Base-by-base conservation (phyloP, 2,329 filamentous ascomycete species). In the Arthrocladium fulminans region DNA sequence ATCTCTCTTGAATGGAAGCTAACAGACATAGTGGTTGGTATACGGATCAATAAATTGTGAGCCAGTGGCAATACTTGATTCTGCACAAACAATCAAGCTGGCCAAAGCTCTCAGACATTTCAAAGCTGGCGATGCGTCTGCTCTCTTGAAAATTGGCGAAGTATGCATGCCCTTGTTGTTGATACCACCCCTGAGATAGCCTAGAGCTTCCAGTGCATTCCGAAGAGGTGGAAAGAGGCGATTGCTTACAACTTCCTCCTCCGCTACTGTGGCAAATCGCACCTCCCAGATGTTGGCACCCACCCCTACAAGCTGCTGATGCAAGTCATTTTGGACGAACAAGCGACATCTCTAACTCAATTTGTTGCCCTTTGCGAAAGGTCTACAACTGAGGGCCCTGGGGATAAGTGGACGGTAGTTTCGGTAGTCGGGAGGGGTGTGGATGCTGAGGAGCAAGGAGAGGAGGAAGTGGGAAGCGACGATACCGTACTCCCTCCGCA, bases 1-100 rank as follows among this genome's bases (percentile, higher is more conserved):
- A 12, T 12, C 6, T 20, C 4, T 20, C n/a, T 6, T 22, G 15
- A 12, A 17, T 7, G 10, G 22, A 40, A 40, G 15, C 42, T 35
- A 35, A 45, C 19, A 23, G 17, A 3, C 37, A 10, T 23, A 35
- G 42, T 45, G 42, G 42, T 19, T 45, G 4, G 10, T 23, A 13
- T 45, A 45, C 20, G 42, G 27, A 34, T 19, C 42, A n/a, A 45
- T 45, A 2, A 23, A 34, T 12, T 34, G 27, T 35, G 27, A 45
- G 15, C 42, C 42, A 17, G 15, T 45, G 2, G 29, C 29, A 10
- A 22, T 35, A 2, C 27, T 45, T 15, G 29, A 45, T 30, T 34
- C 42, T 20, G 15, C 19, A 20, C 30, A 34, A 37, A 30, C 29
- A n/a, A 35, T 45, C 5, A 22, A 15, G 17, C 42, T 45, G 7